Evolutionary conservation across 2,329 filamentous ascomycete species (phyloP), one percentile per base, ranked within the genome.

Genomic region (Alternaria triticimaculans): DNA sequence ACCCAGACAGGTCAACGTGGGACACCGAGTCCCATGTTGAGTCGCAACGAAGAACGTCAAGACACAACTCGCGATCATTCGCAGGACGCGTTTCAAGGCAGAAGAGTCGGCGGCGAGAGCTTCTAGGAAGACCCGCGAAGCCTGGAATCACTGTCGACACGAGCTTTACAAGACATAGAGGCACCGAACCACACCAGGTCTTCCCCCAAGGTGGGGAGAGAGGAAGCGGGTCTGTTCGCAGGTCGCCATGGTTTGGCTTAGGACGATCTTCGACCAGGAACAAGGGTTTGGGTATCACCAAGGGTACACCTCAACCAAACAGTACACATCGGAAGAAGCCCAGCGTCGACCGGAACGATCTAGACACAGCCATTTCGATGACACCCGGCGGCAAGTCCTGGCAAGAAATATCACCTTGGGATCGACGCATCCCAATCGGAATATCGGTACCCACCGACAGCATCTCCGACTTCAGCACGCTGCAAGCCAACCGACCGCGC

Each of bases 381-480:
- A 68, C 73, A 51, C 68, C 77, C 50, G 71, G 70, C 44, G 72
- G 66, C 54, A 78, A 72, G 63, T 73, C 66, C 26, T 81, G 67
- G 75, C 72, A 76, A 33, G 87, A 88, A 64, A 82, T 92, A 5
- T 92, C 90, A 14, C 90, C 91, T 0, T 87, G 86, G 62, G 88
- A 91, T 70, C 84, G 88, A n/a, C 89, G 89, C 1, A 93, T 93
- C 63, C 85, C 91, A 45, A 93, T 93, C 67, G 90, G 90, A 12
- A 88, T 93, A 55, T 86, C 87, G 14, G 82, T 93, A 49, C 87
- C 90, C 3, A 86, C 87, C 14, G 85, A 86, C 49, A 69, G 80
- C 77, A 44, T 86, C 79, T 71, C 83, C 26, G 78, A 80, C 41
- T 78, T 80, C 58, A 75, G 74, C 55, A 71, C 74, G 10, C 76